phyloP scores from a whole-genome alignment of 805 yeast species.

The Gaillardinia entomophila region DNA sequence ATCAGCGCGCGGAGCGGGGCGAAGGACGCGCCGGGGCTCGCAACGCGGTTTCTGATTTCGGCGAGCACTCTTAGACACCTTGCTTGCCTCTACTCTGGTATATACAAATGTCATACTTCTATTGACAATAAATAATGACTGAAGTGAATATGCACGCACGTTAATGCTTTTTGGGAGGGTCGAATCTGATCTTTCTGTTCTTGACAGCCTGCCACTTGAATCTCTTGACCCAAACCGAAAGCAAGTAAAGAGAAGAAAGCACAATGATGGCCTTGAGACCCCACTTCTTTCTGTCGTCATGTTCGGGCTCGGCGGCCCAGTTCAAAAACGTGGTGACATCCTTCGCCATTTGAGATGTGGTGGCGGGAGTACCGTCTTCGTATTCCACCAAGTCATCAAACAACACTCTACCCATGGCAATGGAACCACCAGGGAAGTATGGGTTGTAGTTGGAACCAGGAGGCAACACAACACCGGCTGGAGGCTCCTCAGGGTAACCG shows the following conservation, averaged over 20 bases:
- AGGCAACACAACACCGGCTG: conserved; percentile 92
- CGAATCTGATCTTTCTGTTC: conserved; percentile 89
- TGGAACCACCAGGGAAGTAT: conserved; percentile 99
- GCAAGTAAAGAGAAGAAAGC: conserved; percentile 69
- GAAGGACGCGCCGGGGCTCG: too few relatives aligned
- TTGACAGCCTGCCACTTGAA: conserved; percentile 97
- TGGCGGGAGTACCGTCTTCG: conserved; percentile 98
- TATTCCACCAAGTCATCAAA: conserved; percentile 96
- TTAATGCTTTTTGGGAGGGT: conserved; percentile 72
- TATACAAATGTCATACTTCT: neutral
- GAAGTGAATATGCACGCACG: neutral
- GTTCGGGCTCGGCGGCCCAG: conserved; percentile 99
- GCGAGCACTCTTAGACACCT: too few relatives aligned
- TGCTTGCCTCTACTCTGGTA: too few relatives aligned
- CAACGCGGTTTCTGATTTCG: too few relatives aligned
- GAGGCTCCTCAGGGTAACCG: conserved; percentile 98
- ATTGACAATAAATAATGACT: neutral
- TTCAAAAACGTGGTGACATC: conserved; percentile 93
- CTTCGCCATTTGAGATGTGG: conserved; percentile 99
- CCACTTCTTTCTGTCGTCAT: conserved; percentile 93
- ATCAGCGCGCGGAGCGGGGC: too few relatives aligned
- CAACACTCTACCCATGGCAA: conserved; percentile 98
- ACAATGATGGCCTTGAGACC: conserved; percentile 90
- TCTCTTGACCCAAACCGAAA: conserved; percentile 89
- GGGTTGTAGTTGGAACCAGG: conserved; percentile 98